phyloP scores from a whole-genome alignment of 2,329 filamentous ascomycete genomes.

The Aspergillus pseudotamarii region DNA sequence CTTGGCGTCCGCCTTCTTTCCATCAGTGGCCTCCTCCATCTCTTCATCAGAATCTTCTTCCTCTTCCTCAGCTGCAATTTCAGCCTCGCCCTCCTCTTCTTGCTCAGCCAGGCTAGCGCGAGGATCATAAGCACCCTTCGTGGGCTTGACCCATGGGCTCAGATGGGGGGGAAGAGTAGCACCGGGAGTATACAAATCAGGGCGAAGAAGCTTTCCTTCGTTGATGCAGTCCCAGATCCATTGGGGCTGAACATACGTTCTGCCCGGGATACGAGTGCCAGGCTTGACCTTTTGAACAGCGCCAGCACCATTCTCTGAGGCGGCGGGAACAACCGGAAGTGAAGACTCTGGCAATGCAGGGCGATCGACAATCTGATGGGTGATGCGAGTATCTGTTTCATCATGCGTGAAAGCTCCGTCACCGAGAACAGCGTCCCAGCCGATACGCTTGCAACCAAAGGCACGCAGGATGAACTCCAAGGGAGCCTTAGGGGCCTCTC shows the following conservation, averaged over 20 bases:
- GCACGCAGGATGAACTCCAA: slow-evolving; percentile 91
- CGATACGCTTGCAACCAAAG: slow-evolving; percentile 94
- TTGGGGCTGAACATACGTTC: slow-evolving; percentile 92
- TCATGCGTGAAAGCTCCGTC: slow-evolving; percentile 90
- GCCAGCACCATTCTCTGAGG: slow-evolving; percentile 49
- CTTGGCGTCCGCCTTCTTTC: slow-evolving; percentile 23
- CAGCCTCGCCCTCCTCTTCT: slow-evolving; percentile 81
- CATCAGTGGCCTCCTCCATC: slow-evolving; percentile 37
- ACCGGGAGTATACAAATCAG: slow-evolving; percentile 87
- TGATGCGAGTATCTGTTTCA: slow-evolving; percentile 85
- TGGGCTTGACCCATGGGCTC: slow-evolving; percentile 90
- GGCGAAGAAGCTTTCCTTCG: slow-evolving; percentile 81
- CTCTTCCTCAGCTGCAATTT: slow-evolving; percentile 67
- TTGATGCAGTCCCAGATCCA: slow-evolving; percentile 99
- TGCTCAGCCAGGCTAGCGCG: slow-evolving; percentile 83
- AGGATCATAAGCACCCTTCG: slow-evolving; percentile 88
- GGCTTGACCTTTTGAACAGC: slow-evolving; percentile 51
- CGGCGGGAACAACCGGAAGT: slow-evolving; percentile 45
- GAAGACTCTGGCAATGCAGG: slow-evolving; percentile 68
- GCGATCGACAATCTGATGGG: slow-evolving; percentile 93
- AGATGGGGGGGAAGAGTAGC: slow-evolving; percentile 89
- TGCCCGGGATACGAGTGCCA: slow-evolving; percentile 81
- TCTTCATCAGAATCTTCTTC: slow-evolving; percentile 49
- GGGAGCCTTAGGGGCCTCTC: slow-evolving; percentile 86
- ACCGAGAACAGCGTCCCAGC: slow-evolving; percentile 89